A percentile compares a stretch with the other conserved stretches of the same genome.
Evolutionary conservation across 306 rosid genomes (phyloP).

Genomic region (Purshia tridentata): DNA sequence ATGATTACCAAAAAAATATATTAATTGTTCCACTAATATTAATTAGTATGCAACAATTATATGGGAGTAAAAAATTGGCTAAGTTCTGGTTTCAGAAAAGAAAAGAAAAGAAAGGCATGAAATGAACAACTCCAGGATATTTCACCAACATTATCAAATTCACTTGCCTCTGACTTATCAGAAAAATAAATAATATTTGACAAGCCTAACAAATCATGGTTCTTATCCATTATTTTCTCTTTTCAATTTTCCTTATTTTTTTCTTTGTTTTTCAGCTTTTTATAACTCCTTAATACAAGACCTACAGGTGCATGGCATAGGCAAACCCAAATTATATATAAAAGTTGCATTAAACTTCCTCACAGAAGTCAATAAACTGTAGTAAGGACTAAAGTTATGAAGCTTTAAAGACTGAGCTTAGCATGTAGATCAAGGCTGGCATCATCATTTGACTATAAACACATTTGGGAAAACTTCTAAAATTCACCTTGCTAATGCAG

Average conservation of each 20-base stretch:
- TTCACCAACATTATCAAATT: neutral
- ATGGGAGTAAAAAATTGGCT: no score
- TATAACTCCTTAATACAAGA: neutral
- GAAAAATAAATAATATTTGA: neutral
- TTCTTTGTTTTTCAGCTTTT: neutral
- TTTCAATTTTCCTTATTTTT: neutral
- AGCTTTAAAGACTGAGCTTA: constrained; percentile 5
- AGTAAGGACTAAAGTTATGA: neutral
- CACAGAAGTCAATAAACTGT: neutral
- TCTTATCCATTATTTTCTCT: neutral
- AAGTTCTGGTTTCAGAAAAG: neutral
- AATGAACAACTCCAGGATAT: neutral
- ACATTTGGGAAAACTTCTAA: constrained; percentile 18
- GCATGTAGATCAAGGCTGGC: constrained; percentile 7
- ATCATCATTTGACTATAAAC: constrained; percentile 1
- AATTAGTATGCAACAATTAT: no score
- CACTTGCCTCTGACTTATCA: neutral
- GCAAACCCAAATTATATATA: neutral
- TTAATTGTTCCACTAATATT: no score
- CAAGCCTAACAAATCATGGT: neutral
- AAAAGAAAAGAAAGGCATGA: neutral
- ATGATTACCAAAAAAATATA: no score
- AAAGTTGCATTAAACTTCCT: neutral
- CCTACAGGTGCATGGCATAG: neutral
- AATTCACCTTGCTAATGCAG: constrained; percentile 82